Percentiles rank a stretch among this genome's conserved stretches.
Conservation (phyloP, 2,329 filamentous ascomycete genomes). For the Mycosphaerella arachidis region DNA sequence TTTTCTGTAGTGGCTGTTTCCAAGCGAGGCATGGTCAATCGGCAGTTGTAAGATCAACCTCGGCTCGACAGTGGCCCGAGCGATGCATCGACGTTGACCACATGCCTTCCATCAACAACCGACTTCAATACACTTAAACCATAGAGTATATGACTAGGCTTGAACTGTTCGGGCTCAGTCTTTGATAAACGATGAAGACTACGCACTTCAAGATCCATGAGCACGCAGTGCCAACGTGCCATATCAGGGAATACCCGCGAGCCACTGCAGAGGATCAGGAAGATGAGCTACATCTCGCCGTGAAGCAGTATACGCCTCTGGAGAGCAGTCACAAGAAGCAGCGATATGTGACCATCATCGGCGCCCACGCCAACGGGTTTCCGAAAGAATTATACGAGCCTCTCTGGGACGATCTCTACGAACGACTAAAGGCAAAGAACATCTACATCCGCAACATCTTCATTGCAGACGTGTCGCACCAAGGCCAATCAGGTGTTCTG, state of each 20-base stretch:
- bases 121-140: not conserved
- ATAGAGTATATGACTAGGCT: not conserved
- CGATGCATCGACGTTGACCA: not conserved
- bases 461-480: constrained; percentile 84
- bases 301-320: constrained; percentile 84
- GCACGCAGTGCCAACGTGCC: constrained; percentile 67
- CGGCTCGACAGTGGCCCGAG: too few species aligned
- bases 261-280: constrained; percentile 70
- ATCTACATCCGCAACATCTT: constrained; percentile 76
- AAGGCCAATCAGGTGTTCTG: constrained; percentile 71
- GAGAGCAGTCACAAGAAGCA: constrained; percentile 63
- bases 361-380: constrained; percentile 85
- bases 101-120: not conserved
- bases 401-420: constrained; percentile 77
- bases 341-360: constrained; percentile 80
- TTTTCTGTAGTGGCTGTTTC: too few species aligned
- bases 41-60: too few species aligned
- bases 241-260: constrained; percentile 76
- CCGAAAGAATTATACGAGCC: constrained; percentile 94
- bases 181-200: constrained; percentile 15
- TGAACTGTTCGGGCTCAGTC: not conserved
- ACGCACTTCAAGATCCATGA: constrained; percentile 62
- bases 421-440: constrained; percentile 47
- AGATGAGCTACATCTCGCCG: constrained; percentile 64
- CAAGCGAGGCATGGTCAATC: too few species aligned